Base-by-base conservation (phyloP, 192 early-diverging fungal genomes). In the Martensiomyces pterosporus region DNA sequence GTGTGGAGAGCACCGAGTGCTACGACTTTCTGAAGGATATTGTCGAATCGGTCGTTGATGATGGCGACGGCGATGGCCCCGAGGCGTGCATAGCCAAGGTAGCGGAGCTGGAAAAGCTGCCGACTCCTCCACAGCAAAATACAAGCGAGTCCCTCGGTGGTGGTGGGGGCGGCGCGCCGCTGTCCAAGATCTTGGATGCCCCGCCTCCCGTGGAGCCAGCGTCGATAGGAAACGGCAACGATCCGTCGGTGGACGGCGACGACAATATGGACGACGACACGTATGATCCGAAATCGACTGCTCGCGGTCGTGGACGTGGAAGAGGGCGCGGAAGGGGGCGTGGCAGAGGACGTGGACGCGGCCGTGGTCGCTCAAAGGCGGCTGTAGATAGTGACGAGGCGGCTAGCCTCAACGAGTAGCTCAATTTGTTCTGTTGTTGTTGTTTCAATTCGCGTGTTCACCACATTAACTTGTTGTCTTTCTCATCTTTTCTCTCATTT, bases 1-100 rank as follows among this genome's bases (percentile, higher is more conserved):
- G 69, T 52, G 85, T 98, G 9, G 58, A 83, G 52, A 82, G 68
- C 39, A 89, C 82, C 13, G 90, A 91, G 21, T 83, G 90, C 67
- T 98, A 95, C 62, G 95, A 98, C 65, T 98, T 98, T 71, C 64
- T 98, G 39, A 84, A 83, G 53, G 91, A 92, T 48, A 76, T 90
- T 40, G 92, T 98, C 3, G 85, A 83, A 39, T 64, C 79, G 26
- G 79, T 98, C 7, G 84, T 86, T 3, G 93, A 96, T 40, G 77
- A 82, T 17, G 61, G 55, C 4, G 80, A 78, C 17, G 68, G 58
- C 29, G 72, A 65, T 35, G 72, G 72, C 9, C 10, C 43, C 7
- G 56, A 75, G 65, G 48, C 26, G 43, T 69, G 64, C 14, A 29
- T 57, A 34, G 64, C 73, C 16, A 65, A 47, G 39, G 75, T 68